Conservation (phyloP, 2,329 filamentous ascomycete genomes). For the Cucurbitaria berberidis region DNA sequence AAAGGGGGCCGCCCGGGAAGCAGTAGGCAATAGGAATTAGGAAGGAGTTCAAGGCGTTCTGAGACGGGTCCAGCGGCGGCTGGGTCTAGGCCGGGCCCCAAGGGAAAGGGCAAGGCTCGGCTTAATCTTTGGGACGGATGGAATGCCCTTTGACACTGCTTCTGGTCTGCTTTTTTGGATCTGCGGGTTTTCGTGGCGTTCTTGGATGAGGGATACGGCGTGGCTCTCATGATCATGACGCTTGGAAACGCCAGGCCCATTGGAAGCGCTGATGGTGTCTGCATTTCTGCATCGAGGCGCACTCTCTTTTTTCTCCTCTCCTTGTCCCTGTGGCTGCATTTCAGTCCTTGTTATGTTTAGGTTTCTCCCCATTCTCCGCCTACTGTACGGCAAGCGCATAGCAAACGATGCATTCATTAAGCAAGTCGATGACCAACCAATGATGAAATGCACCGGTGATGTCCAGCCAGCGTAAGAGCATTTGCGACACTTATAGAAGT, state of each 20-base stretch:
- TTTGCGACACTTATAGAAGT: too few species aligned
- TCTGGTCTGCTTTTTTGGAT: conserved; percentile 32
- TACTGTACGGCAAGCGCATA: conserved; percentile 7
- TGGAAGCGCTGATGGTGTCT: conserved; percentile 5
- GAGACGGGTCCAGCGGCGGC: conserved; percentile 34
- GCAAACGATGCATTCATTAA: conserved; percentile 2
- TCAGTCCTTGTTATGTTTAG: not conserved
- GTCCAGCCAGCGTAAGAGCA: too few species aligned
- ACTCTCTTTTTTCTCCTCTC: not conserved
- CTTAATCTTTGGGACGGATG: conserved; percentile 46
- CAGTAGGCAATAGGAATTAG: conserved; percentile 50
- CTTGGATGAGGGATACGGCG: conserved; percentile 15
- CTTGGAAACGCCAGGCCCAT: conserved; percentile 8
- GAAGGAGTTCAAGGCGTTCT: conserved; percentile 49
- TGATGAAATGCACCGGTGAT: too few species aligned
- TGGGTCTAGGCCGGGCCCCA: conserved; percentile 39
- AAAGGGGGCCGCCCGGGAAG: conserved; percentile 47
- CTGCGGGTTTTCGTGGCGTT: conserved; percentile 25
- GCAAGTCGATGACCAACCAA: not conserved
- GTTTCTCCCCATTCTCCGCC: not conserved
- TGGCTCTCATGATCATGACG: conserved; percentile 18
- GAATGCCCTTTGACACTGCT: conserved; percentile 43
- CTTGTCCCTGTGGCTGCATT: not conserved
- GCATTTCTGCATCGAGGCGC: not conserved
- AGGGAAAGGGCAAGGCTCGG: conserved; percentile 43